These are phyloP conservation scores for Polychytrium aggregatum DNA, from an alignment of 192 early-diverging fungal genomes.

Conservation along the genomic window DNA sequence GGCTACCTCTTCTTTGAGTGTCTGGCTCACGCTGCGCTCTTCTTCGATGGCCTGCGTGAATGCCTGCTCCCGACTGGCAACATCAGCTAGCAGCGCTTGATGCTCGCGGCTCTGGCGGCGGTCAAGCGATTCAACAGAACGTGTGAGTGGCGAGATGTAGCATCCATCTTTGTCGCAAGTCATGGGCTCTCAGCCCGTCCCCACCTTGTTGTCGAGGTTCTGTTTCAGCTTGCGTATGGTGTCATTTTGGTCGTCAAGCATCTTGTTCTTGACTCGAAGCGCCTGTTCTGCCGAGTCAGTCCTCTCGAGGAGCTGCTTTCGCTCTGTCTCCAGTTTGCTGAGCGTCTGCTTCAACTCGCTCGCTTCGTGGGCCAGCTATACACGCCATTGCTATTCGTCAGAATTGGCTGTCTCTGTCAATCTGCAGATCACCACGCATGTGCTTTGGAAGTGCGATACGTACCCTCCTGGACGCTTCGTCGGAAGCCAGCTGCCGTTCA, in stretches of 20 bases:
- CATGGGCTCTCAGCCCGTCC: neutral
- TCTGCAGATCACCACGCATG: no score
- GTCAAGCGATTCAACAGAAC: neutral
- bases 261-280: slow-evolving; percentile 38
- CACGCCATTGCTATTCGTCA: no score
- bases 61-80: slow-evolving; percentile 11
- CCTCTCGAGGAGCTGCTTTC: neutral
- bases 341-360: no score
- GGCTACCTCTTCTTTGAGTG: slow-evolving; percentile 9
- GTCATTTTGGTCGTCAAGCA: slow-evolving; percentile 47
- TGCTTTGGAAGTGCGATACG: no score
- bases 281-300: slow-evolving; percentile 4
- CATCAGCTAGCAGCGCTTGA: slow-evolving; percentile 16
- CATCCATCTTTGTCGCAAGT: neutral
- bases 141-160: neutral
- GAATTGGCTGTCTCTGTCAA: no score
- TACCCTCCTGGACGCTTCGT: no score
- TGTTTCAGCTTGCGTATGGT: slow-evolving; percentile 40
- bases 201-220: slow-evolving; percentile 44
- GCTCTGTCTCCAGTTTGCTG: neutral
- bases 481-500: neutral
- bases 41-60: no score
- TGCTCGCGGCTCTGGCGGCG: slow-evolving; percentile 34
- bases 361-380: no score
- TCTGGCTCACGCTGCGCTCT: slow-evolving; percentile 9